Percentiles rank a stretch among this genome's conserved stretches.
These are phyloP conservation scores for Golubevia pallescens DNA, from an alignment of 1,284 basidiomycete genomes.

Conservation along the genomic window DNA sequence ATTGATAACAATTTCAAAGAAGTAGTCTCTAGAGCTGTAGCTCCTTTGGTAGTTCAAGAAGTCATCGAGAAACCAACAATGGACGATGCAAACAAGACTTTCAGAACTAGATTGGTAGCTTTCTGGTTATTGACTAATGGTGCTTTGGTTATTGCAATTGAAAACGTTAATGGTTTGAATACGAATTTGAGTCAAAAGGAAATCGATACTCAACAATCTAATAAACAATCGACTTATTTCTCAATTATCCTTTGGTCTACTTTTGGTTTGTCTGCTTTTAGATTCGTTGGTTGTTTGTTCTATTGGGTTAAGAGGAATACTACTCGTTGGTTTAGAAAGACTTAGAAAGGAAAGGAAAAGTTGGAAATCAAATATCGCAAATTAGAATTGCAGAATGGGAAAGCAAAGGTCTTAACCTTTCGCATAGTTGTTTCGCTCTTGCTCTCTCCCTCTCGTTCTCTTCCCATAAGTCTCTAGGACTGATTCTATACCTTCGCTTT, in stretches of 20 bases:
- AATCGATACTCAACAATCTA: constrained; percentile 66
- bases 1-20: constrained; percentile 92
- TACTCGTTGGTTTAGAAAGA: constrained; percentile 52
- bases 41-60: constrained; percentile 77
- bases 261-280: constrained; percentile 78
- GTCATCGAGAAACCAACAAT: constrained; percentile 79
- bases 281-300: constrained; percentile 69
- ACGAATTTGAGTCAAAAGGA: constrained; percentile 64
- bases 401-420: too few species aligned
- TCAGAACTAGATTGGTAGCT: constrained; percentile 62
- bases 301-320: constrained; percentile 53
- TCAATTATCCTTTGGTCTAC: constrained; percentile 86
- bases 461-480: too few species aligned
- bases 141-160: constrained; percentile 78
- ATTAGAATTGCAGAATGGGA: too few species aligned
- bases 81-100: constrained; percentile 69
- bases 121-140: constrained; percentile 62
- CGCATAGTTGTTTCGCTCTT: too few species aligned
- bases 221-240: constrained; percentile 71
- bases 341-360: too few species aligned
- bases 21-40: constrained; percentile 88
- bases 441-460: too few species aligned
- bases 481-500: too few species aligned
- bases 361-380: too few species aligned
- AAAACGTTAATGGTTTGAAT: constrained; percentile 79